phyloP scores from a whole-genome alignment of 495 filamentous ascomycete species.

The Trichoderma reesei region DNA sequence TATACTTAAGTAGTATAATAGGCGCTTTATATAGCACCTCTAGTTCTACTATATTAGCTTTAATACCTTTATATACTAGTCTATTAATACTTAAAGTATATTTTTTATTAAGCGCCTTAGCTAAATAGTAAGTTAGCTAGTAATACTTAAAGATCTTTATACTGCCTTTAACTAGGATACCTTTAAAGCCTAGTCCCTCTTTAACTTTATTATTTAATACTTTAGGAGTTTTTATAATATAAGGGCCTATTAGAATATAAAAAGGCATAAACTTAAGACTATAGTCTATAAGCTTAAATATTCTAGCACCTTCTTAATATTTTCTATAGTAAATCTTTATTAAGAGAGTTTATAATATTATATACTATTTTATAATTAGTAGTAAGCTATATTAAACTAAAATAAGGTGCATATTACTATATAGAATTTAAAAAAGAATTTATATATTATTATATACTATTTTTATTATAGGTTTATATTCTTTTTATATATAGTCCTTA shows the following conservation, averaged over 20 bases:
- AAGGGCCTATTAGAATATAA: background rate
- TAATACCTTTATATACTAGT: background rate
- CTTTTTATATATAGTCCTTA: background rate
- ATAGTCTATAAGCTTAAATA: background rate
- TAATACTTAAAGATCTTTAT: conserved; percentile 1
- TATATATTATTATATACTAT: background rate
- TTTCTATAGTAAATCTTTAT: background rate
- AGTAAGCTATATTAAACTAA: background rate
- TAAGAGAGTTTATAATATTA: background rate
- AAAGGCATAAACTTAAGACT: background rate
- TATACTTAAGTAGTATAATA: background rate
- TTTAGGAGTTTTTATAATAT: background rate
- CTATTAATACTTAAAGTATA: background rate
- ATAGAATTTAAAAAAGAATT: background rate
- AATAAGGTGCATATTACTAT: background rate
- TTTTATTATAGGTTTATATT: background rate
- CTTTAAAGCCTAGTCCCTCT: background rate
- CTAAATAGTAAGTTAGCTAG: background rate
- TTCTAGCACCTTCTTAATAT: background rate
- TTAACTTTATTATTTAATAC: background rate
- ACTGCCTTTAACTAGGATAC: background rate
- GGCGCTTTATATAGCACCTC: background rate
- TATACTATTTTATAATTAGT: conserved; percentile 1
- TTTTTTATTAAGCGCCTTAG: background rate
- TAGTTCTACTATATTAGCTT: background rate